phyloP scores from a whole-genome alignment of 2,329 filamentous ascomycete genomes.

The Neophaeococcomyces aloes region DNA sequence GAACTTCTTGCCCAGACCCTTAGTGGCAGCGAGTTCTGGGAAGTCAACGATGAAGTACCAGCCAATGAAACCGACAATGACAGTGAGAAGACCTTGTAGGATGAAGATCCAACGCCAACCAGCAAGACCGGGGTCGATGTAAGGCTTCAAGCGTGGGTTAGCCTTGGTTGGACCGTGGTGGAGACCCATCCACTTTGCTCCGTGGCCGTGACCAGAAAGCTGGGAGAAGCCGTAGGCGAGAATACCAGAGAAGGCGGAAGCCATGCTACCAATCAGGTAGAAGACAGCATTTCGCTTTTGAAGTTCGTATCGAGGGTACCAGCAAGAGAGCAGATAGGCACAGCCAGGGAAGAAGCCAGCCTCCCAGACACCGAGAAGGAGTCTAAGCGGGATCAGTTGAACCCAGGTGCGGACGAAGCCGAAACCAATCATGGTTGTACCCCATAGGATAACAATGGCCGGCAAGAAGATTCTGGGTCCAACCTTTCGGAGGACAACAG shows the following conservation, averaged over 20 bases:
- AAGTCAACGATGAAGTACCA: constrained; percentile 38
- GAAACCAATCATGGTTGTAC: constrained; percentile 30
- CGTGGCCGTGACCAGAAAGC: constrained; percentile 23
- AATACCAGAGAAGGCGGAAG: constrained; percentile 39
- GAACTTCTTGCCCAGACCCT: constrained; percentile 25
- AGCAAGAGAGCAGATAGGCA: constrained; percentile 62
- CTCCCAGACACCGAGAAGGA: constrained; percentile 55
- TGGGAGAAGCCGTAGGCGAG: constrained; percentile 34
- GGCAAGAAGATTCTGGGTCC: constrained; percentile 35
- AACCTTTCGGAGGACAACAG: constrained; percentile 55
- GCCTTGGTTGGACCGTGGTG: constrained; percentile 17
- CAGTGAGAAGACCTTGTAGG: constrained; percentile 25
- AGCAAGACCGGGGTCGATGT: constrained; percentile 12
- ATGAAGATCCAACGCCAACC: constrained; percentile 21
- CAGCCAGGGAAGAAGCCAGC: constrained; percentile 59
- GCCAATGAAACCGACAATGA: constrained; percentile 32
- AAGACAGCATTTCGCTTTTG: constrained; percentile 36
- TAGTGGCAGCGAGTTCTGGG: constrained; percentile 25
- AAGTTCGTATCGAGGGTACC: constrained; percentile 45
- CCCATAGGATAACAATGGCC: constrained; percentile 29
- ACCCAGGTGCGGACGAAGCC: constrained; percentile 19
- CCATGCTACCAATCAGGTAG: constrained; percentile 40
- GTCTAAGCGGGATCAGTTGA: constrained; percentile 20
- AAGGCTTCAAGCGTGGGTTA: constrained; percentile 11
- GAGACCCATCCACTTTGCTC: constrained; percentile 17